Base-by-base conservation (phyloP, 2,329 filamentous ascomycete species). In the Rosellinia necatrix region DNA sequence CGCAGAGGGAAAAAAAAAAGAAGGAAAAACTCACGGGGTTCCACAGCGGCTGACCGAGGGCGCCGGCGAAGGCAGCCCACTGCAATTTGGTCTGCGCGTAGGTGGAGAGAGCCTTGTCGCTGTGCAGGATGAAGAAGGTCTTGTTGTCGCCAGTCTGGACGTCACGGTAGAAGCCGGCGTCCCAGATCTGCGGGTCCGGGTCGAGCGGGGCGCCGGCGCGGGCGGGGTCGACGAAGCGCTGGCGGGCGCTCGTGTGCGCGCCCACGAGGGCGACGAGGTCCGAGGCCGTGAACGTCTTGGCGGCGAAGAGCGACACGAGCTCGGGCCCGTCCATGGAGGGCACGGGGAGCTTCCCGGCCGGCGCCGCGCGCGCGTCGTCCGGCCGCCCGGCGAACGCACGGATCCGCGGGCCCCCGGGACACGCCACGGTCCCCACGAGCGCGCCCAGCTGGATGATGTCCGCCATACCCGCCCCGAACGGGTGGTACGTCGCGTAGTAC, bases 251-350 rank as follows among this genome's bases (percentile, higher is more conserved):
- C 3, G 76, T 76, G 66, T 85, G 82, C 0, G 82, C 81, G 49
- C 82, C 82, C 2, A 84, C 63, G 1, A 85, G 75, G 1, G 82
- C 81, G 2, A 79, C 76, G 3, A 84, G 74, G 49, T 82, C 81
- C 24, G 69, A 68, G 1, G 78, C 68, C 7, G 68, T 70, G 69
- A 84, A 78, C 2, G 79, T 80, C 69, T 83, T 83, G 58, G 74
- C 74, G 25, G 64, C 56, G 66, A 83, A 84, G 6, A 81, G 71
- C 3, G 70, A 60, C 51, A 82, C 73, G 35, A 82, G 70, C 10
- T 67, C 70, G 27, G 76, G 69, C 19, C 77, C 76, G 13, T 69
- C 54, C 41, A 72, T 71, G 38, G 72, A 70, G 0, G 74, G 71
- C 27, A 71, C 64, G 0, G 82, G 81, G 6, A 84, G 74, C 30